phyloP scores from a whole-genome alignment of 495 filamentous ascomycete genomes.

The Penicillium desertorum region DNA sequence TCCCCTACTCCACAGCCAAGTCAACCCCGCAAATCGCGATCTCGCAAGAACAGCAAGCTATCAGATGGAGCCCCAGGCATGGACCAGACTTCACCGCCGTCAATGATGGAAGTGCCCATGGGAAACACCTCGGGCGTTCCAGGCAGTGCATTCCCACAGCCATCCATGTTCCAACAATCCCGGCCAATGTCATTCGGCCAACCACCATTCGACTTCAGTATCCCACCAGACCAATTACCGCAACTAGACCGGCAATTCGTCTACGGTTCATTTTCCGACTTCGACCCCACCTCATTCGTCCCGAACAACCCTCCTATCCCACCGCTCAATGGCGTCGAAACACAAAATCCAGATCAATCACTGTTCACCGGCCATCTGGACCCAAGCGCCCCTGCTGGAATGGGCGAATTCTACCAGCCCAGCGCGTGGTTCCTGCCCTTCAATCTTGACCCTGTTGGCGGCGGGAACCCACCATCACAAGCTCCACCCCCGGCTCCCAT shows the following conservation, averaged over 20 bases:
- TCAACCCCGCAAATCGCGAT: constrained; percentile 40
- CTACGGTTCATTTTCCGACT: constrained; percentile 70
- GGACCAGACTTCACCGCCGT: constrained; percentile 34
- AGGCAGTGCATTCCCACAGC: constrained; percentile 47
- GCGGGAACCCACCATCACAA: constrained; percentile 16
- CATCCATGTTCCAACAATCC: constrained; percentile 37
- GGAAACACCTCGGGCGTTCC: constrained; percentile 36
- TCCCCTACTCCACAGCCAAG: constrained; percentile 61
- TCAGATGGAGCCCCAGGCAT: constrained; percentile 28
- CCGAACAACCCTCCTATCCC: constrained; percentile 32
- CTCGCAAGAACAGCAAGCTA: constrained; percentile 37
- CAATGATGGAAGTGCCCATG: constrained; percentile 38
- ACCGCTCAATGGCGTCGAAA: constrained; percentile 29
- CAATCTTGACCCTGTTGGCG: constrained; percentile 70
- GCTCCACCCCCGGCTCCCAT: constrained; percentile 10
- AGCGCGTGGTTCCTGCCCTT: constrained; percentile 96
- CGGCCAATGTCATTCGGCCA: constrained; percentile 41
- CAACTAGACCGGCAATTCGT: constrained; percentile 77
- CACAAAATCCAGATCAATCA: constrained; percentile 24
- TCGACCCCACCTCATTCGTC: constrained; percentile 51
- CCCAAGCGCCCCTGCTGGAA: constrained; percentile 41
- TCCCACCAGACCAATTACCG: constrained; percentile 48
- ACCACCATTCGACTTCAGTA: constrained; percentile 40
- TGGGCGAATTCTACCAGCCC: constrained; percentile 50
- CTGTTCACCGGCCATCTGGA: constrained; percentile 43